Conservation (phyloP, 495 filamentous ascomycete genomes). For the Daldinia concentrica region DNA sequence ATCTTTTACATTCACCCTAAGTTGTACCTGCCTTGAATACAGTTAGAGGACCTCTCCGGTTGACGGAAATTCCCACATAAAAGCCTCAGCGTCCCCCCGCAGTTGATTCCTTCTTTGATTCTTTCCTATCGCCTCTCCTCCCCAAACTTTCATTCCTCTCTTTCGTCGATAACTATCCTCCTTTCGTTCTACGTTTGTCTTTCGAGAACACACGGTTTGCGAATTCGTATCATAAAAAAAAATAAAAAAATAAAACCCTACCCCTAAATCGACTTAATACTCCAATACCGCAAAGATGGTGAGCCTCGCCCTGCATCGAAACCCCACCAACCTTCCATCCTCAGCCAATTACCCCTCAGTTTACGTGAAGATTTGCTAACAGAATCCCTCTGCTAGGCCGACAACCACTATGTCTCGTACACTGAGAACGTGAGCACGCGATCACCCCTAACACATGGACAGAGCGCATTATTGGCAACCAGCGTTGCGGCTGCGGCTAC, state of each 20-base stretch:
- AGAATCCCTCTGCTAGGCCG: slow-evolving; percentile 64
- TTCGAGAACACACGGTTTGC: slow-evolving; percentile 16
- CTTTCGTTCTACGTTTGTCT: slow-evolving; percentile 21
- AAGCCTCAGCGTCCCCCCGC: slow-evolving; percentile 42
- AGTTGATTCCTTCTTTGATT: slow-evolving; percentile 17
- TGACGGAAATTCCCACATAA: slow-evolving; percentile 39
- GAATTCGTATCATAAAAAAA: slow-evolving; percentile 17
- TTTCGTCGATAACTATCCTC: slow-evolving; percentile 4
- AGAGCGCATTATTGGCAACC: slow-evolving; percentile 24
- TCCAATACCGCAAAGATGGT: slow-evolving; percentile 46
- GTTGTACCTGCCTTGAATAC: slow-evolving; percentile 10
- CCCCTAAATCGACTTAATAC: slow-evolving; percentile 19
- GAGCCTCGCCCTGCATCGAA: slow-evolving; percentile 40
- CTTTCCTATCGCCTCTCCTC: slow-evolving; percentile 12
- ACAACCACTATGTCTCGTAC: slow-evolving; percentile 64
- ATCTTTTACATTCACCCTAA: slow-evolving; percentile 2
- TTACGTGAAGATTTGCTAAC: slow-evolving; percentile 52
- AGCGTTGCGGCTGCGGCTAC: slow-evolving; percentile 21
- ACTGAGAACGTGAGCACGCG: slow-evolving; percentile 65
- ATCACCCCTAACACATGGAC: slow-evolving; percentile 56
- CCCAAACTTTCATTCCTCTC: slow-evolving; percentile 7
- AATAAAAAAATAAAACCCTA: slow-evolving; percentile 1
- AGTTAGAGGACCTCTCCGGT: slow-evolving; percentile 19
- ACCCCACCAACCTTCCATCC: slow-evolving; percentile 40
- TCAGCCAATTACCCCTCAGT: slow-evolving; percentile 47